Evolutionary conservation across 2,329 filamentous ascomycete species (phyloP).

Genomic region (Cladophialophora chaetospira): DNA sequence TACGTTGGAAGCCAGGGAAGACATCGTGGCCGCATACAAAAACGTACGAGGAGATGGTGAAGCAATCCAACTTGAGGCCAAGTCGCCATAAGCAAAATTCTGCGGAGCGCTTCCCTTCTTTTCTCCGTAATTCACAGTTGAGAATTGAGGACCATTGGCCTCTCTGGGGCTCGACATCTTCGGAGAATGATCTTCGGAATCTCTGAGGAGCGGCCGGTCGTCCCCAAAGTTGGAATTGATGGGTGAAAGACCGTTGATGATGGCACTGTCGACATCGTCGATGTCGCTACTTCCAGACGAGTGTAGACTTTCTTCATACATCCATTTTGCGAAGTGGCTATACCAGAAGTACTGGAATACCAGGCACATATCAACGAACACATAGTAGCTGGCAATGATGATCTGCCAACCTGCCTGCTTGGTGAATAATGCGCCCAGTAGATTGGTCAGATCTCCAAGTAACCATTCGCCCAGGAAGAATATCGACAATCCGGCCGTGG

Average conservation of each 20-base stretch:
- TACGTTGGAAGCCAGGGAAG: conserved; percentile 47
- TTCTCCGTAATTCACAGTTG: conserved; percentile 29
- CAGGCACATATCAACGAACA: conserved; percentile 64
- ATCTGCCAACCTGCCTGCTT: conserved; percentile 68
- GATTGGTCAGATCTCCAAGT: conserved; percentile 64
- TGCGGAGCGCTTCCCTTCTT: conserved; percentile 22
- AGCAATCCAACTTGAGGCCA: conserved; percentile 28
- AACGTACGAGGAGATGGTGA: conserved; percentile 47
- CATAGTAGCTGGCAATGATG: conserved; percentile 66
- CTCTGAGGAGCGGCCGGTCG: conserved; percentile 11
- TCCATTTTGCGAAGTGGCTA: conserved; percentile 56
- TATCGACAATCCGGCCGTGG: conserved; percentile 65
- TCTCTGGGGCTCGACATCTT: conserved; percentile 22
- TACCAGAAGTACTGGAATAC: conserved; percentile 69
- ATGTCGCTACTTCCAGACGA: conserved; percentile 34
- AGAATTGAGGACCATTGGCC: conserved; percentile 26
- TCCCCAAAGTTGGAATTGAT: conserved; percentile 37
- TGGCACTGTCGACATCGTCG: conserved; percentile 35
- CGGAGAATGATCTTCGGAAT: conserved; percentile 13
- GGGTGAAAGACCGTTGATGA: conserved; percentile 43
- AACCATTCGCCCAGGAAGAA: conserved; percentile 69
- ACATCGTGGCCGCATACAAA: conserved; percentile 48
- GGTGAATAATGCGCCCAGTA: conserved; percentile 64
- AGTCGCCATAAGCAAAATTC: conserved; percentile 10
- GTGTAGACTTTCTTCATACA: conserved; percentile 39